These are phyloP conservation scores for Chlorella vulgaris DNA, from an alignment of 139 green algal species.

Conservation along the genomic window DNA sequence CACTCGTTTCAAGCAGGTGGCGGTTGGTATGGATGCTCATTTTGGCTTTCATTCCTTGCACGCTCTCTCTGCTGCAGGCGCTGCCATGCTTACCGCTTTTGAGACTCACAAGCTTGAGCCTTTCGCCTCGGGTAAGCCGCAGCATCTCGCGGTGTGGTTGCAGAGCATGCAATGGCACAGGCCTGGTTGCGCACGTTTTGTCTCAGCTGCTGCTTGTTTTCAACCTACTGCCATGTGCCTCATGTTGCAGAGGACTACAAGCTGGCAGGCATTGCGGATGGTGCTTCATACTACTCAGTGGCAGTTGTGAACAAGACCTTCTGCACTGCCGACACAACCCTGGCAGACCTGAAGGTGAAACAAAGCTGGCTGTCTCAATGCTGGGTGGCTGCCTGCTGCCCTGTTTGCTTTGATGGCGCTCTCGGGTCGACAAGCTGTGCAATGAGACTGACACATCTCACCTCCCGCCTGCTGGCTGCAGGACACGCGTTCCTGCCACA, in stretches of 20 bases:
- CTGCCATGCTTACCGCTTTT: background rate
- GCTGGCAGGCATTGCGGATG: background rate
- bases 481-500: conserved; percentile 53
- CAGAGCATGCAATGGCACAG: no score
- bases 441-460: no score
- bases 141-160: background rate
- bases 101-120: background rate
- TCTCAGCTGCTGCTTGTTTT: background rate
- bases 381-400: background rate
- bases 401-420: background rate
- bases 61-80: background rate
- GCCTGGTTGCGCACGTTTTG: no score
- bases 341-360: conserved; percentile 31
- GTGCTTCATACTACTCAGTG: conserved; percentile 35
- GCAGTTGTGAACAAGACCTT: conserved; percentile 24
- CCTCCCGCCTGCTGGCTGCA: background rate
- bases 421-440: no score
- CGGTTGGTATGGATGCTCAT: background rate
- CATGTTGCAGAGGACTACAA: background rate
- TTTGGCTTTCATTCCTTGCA: background rate
- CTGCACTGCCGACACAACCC: conserved; percentile 13
- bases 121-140: background rate
- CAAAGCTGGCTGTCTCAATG: background rate
- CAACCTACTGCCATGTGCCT: background rate
- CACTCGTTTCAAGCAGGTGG: background rate